phyloP scores from a whole-genome alignment of 345 rosid species.

The Trapa bicornis region DNA sequence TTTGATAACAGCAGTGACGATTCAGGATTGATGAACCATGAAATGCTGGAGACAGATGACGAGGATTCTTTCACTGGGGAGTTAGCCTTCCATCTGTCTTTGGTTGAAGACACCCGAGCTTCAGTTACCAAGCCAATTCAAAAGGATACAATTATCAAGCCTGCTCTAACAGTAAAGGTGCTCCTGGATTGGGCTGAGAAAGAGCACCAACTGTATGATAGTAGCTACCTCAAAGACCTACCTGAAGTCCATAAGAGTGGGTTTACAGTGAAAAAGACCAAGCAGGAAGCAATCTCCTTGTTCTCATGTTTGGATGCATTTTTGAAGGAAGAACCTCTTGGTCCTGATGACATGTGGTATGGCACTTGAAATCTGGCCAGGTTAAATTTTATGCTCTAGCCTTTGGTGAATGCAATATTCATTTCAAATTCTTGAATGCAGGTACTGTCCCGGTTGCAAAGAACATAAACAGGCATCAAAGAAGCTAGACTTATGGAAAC shows the following conservation, averaged over 20 bases:
- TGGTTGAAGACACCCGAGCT: constrained; percentile 23
- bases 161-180: constrained; percentile 33
- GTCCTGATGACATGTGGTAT: constrained; percentile 95
- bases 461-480: constrained; percentile 83
- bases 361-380: constrained; percentile 1
- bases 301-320: constrained; percentile 90
- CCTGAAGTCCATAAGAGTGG: constrained; percentile 63
- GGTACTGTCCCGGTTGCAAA: constrained; percentile 87
- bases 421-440: constrained; percentile 15
- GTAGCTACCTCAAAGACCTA: constrained; percentile 57
- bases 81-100: constrained; percentile 31
- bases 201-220: constrained; percentile 50
- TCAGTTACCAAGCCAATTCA: constrained; percentile 30
- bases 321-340: constrained; percentile 87
- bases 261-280: constrained; percentile 54
- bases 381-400: neutral
- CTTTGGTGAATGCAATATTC: neutral
- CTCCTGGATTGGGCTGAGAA: constrained; percentile 61
- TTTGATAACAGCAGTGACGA: constrained; percentile 25
- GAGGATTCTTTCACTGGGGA: constrained; percentile 26
- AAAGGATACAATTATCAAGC: constrained; percentile 34
- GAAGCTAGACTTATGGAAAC: constrained; percentile 84
- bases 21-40: constrained; percentile 15
- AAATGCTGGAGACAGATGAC: constrained; percentile 21
- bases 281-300: constrained; percentile 63